phyloP scores from a whole-genome alignment of 2,329 filamentous ascomycete species.

The Ophiocordyceps robertsii region DNA sequence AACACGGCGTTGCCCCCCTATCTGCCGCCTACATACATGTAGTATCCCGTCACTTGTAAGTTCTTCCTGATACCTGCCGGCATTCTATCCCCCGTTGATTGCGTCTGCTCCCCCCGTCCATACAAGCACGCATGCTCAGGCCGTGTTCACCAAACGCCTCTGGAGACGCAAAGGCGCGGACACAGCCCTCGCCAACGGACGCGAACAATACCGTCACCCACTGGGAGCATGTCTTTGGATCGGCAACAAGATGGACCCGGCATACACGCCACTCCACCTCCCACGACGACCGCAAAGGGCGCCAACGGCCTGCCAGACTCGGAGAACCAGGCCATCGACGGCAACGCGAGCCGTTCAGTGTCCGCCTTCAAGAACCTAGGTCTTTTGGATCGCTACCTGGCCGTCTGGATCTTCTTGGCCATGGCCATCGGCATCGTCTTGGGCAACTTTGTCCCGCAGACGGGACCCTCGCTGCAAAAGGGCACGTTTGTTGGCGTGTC shows the following conservation, averaged over 20 bases:
- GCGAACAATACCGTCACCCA: no score
- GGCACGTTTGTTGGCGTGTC: constrained; percentile 61
- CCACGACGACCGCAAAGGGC: background rate
- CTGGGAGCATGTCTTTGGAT: background rate
- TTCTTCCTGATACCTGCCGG: no score
- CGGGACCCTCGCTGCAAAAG: constrained; percentile 48
- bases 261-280: background rate
- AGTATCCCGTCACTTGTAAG: no score
- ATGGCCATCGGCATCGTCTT: constrained; percentile 65
- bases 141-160: no score
- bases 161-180: no score
- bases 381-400: constrained; percentile 49
- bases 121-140: no score
- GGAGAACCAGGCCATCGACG: background rate
- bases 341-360: background rate
- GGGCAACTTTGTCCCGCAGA: constrained; percentile 58
- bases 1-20: no score
- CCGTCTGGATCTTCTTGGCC: constrained; percentile 63
- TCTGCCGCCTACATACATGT: no score
- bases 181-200: no score
- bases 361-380: constrained; percentile 42
- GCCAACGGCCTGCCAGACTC: background rate
- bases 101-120: no score
- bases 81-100: no score
- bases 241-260: background rate